phyloP scores from a whole-genome alignment of 192 early-diverging fungal genomes.

The Coemansia sp. region DNA sequence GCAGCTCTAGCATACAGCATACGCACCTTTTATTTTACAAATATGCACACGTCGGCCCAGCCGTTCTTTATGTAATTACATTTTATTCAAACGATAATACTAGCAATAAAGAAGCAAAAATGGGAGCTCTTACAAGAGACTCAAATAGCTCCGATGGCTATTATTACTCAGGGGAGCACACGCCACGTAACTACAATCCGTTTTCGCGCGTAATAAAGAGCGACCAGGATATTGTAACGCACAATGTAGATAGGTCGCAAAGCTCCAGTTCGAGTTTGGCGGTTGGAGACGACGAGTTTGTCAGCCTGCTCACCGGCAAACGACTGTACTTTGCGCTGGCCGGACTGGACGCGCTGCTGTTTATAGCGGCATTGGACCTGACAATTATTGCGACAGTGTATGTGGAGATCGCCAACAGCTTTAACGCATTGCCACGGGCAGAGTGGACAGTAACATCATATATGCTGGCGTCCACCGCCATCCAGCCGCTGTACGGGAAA shows the following conservation, averaged over 20 bases:
- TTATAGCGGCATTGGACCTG: conserved; percentile 81
- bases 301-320: conserved; percentile 10
- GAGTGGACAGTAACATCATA: conserved; percentile 84
- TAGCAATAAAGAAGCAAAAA: neutral
- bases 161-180: conserved; percentile 2
- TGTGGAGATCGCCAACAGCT: conserved; percentile 72
- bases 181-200: conserved; percentile 15
- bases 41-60: neutral
- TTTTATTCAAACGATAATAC: neutral
- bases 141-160: conserved; percentile 9
- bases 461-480: conserved; percentile 62
- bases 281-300: neutral
- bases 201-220: conserved; percentile 17
- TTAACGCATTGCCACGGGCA: conserved; percentile 65
- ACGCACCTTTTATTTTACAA: neutral
- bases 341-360: conserved; percentile 61
- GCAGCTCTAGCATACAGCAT: neutral
- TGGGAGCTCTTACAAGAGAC: neutral
- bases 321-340: conserved; percentile 49
- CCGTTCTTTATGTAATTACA: neutral
- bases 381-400: conserved; percentile 84
- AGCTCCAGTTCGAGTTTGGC: neutral
- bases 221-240: neutral
- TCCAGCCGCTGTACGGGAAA: conserved; percentile 72
- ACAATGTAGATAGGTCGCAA: neutral